These are phyloP conservation scores for Astrothelium macrocarpum DNA, from an alignment of 495 filamentous ascomycete species.

Conservation along the genomic window DNA sequence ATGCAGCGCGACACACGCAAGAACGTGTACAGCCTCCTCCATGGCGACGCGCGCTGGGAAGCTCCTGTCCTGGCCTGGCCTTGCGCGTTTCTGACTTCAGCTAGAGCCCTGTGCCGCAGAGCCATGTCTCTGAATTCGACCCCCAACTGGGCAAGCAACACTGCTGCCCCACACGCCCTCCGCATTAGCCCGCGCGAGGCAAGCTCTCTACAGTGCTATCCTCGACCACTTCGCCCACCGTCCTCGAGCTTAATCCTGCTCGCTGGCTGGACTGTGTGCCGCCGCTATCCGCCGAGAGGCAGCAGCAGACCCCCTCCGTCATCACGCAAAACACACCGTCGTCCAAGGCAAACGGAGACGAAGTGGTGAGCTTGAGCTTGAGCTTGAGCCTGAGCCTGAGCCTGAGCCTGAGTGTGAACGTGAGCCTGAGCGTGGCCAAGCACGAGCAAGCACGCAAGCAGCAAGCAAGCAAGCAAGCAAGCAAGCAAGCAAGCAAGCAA, in stretches of 20 bases:
- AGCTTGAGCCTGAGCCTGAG: no score
- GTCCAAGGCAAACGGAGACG: not conserved
- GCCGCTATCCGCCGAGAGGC: not conserved
- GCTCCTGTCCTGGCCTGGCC: no score
- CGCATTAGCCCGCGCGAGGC: not conserved
- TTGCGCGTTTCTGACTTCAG: conserved; percentile 4
- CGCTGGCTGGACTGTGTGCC: not conserved
- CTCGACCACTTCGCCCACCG: not conserved
- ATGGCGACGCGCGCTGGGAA: conserved; percentile 1
- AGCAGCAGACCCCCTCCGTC: no score
- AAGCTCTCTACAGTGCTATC: not conserved
- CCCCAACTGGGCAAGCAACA: conserved; percentile 1
- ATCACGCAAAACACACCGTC: no score
- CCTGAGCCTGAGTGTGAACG: not conserved
- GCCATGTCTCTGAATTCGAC: not conserved
- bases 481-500: no score
- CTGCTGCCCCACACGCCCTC: conserved; percentile 2
- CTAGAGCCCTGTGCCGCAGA: not conserved
- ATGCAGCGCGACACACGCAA: not conserved
- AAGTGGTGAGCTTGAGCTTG: no score
- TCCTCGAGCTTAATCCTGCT: not conserved
- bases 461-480: no score
- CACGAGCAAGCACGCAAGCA: not conserved
- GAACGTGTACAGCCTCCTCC: not conserved
- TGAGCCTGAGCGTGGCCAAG: not conserved